Evolutionary conservation across 2,329 filamentous ascomycete species (phyloP), one percentile per base, ranked within the genome.

Genomic region (Xylaria sp.): DNA sequence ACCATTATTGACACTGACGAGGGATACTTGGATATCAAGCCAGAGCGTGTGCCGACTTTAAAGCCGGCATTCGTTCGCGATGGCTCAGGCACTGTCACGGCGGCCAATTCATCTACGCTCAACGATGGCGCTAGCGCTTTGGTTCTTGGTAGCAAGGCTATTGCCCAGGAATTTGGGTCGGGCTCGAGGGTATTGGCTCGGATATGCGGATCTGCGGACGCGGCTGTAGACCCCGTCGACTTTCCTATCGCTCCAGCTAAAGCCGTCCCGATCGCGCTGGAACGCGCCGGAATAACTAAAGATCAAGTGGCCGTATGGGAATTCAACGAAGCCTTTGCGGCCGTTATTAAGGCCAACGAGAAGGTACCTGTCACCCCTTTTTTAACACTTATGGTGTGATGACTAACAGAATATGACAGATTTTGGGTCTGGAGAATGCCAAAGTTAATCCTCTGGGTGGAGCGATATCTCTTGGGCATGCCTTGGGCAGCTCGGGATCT

Each of bases 271-370:
- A 89, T 98, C 76, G 94, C 94, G 12, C 86, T 99, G 60, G 88
- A 94, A 81, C 88, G 94, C 66, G 96, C 96, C 0, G 94, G 95
- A 12, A 94, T 99, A 74, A 93, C 89, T 73, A 94, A 94, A 82
- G 92, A 97, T 56, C 92, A 98, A 80, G 94, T 99, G 55, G 91
- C 95, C 5, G 84, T 98, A 25, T 98, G 96, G 95, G 96, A 98
- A 81, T 97, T 99, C 82, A 99, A 99, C 81, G 96, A 99, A 83
- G 96, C 96, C 0, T 99, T 99, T 79, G 95, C 96, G 34, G 93
- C 93, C 4, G 94, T 98, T 37, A 96, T 98, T 81, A 94, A 96
- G 79, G 94, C 95, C 51, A 98, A 98, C 78, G 91, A 93, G 77
- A 94, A 97, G 88, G 91, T 91, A 77, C 71, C 74, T 65, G 37